A percentile compares a stretch with the other conserved stretches of the same genome.
These are phyloP conservation scores for Pleurotus giganteus DNA, from an alignment of 768 basidiomycete species.

Conservation along the genomic window DNA sequence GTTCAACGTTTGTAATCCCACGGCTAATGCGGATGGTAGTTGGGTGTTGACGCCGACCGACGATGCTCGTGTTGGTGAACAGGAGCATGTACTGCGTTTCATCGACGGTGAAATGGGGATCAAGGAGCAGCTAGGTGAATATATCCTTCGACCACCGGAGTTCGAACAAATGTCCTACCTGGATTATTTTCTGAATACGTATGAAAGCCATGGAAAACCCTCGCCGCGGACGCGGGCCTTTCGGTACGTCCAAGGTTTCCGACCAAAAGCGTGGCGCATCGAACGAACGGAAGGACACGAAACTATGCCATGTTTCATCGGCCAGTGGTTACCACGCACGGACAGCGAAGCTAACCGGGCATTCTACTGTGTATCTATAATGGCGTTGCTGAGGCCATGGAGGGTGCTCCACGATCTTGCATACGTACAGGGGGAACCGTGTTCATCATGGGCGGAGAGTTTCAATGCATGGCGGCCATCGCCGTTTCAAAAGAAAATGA, in stretches of 20 bases:
- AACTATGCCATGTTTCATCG: not conserved
- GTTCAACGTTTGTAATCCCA: too few relatives aligned
- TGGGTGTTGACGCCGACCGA: too few relatives aligned
- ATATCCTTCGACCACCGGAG: not conserved
- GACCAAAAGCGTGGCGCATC: not conserved
- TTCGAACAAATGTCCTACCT: not conserved
- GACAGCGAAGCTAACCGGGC: constrained; percentile 8
- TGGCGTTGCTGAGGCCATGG: constrained; percentile 6
- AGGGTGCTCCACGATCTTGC: not conserved
- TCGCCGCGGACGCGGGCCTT: too few relatives aligned
- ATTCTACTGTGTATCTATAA: constrained; percentile 14
- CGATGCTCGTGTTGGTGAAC: too few relatives aligned
- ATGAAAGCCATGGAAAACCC: not conserved
- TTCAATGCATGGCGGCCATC: not conserved
- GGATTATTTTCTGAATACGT: not conserved
- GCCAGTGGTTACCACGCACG: not conserved
- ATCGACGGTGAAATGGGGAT: not conserved
- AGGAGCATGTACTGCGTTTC: not conserved
- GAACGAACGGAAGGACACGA: not conserved
- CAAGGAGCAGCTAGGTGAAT: not conserved
- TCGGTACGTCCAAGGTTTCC: not conserved
- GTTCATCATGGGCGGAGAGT: not conserved
- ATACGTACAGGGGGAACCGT: not conserved
- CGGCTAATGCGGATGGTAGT: too few relatives aligned
- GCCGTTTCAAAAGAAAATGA: not conserved